phyloP scores from a whole-genome alignment of 2,329 filamentous ascomycete genomes.

The Talaromyces atroroseus region DNA sequence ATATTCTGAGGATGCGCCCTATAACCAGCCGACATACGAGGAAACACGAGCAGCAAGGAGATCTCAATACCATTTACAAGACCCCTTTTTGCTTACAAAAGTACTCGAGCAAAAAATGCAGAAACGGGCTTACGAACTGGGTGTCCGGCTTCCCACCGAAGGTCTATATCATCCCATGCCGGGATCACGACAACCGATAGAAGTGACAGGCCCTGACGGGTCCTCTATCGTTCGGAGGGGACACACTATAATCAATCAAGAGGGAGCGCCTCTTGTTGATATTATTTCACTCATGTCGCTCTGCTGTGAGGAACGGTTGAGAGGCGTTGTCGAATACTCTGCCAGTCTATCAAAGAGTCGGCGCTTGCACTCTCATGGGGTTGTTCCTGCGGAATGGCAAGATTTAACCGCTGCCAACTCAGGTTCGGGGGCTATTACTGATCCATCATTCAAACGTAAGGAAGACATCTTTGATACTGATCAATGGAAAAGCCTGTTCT shows the following conservation, averaged over 20 bases:
- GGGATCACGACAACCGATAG: constrained; percentile 39
- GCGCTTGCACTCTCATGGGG: constrained; percentile 72
- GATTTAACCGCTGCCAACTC: constrained; percentile 54
- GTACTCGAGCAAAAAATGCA: constrained; percentile 50
- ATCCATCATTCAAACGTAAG: constrained; percentile 37
- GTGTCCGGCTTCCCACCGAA: constrained; percentile 55
- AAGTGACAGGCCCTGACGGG: constrained; percentile 57
- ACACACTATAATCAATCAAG: constrained; percentile 67
- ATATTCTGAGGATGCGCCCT: constrained; percentile 42
- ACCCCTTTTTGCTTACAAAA: constrained; percentile 66
- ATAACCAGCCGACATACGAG: constrained; percentile 59
- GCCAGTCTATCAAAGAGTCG: constrained; percentile 64
- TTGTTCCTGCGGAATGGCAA: constrained; percentile 69
- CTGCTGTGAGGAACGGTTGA: constrained; percentile 72
- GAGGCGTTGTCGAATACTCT: constrained; percentile 72
- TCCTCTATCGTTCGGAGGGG: constrained; percentile 58
- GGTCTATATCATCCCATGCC: constrained; percentile 45
- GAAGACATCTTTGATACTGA: constrained; percentile 15
- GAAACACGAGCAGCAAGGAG: constrained; percentile 58
- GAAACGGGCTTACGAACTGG: constrained; percentile 54
- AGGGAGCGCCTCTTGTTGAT: constrained; percentile 64
- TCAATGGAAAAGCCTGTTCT: constrained; percentile 15
- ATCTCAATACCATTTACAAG: constrained; percentile 64
- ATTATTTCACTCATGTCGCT: constrained; percentile 78
- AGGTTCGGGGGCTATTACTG: constrained; percentile 25